These are phyloP conservation scores for Gloeopeniophorella convolvens DNA, from an alignment of 768 basidiomycete genomes.

Conservation along the genomic window DNA sequence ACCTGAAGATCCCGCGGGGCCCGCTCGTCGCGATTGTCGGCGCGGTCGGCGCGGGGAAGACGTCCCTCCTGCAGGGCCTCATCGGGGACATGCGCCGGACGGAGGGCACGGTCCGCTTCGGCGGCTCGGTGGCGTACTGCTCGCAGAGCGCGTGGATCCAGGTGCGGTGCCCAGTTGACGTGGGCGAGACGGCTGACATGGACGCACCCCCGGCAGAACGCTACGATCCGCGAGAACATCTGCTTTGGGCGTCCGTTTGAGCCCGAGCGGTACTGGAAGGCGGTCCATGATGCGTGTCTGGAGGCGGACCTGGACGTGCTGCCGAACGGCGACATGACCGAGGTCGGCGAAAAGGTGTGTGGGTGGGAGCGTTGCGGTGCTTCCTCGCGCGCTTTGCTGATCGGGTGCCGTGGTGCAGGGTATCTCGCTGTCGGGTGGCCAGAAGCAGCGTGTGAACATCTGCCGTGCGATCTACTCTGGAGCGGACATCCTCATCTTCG, in stretches of 20 bases:
- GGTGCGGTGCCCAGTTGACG: slow-evolving; percentile 26
- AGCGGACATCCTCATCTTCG: slow-evolving; percentile 82
- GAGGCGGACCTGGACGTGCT: slow-evolving; percentile 77
- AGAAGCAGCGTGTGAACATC: slow-evolving; percentile 76
- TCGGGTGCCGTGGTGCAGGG: slow-evolving; percentile 36
- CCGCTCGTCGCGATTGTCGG: slow-evolving; percentile 79
- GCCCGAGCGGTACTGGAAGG: slow-evolving; percentile 76
- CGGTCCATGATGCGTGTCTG: slow-evolving; percentile 69
- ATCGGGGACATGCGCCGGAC: slow-evolving; percentile 81
- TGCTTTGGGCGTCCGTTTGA: slow-evolving; percentile 83
- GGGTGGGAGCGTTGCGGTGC: neutral
- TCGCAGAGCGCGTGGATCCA: slow-evolving; percentile 92
- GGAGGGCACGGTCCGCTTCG: slow-evolving; percentile 59
- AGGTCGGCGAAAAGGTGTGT: slow-evolving; percentile 66
- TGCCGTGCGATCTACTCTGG: slow-evolving; percentile 83
- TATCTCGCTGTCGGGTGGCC: slow-evolving; percentile 82
- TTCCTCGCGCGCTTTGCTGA: neutral
- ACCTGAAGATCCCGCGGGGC: slow-evolving; percentile 65
- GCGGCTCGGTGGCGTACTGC: slow-evolving; percentile 75
- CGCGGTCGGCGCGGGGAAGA: slow-evolving; percentile 67
- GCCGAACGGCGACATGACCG: slow-evolving; percentile 70
- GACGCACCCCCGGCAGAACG: slow-evolving; percentile 50
- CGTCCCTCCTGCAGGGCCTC: slow-evolving; percentile 63
- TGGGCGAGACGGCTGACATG: neutral
- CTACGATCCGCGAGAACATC: slow-evolving; percentile 85